Percentiles rank a stretch among this genome's conserved stretches.
Evolutionary conservation across 495 filamentous ascomycete species (phyloP).

Genomic region (Penicillium robsamsonii): DNA sequence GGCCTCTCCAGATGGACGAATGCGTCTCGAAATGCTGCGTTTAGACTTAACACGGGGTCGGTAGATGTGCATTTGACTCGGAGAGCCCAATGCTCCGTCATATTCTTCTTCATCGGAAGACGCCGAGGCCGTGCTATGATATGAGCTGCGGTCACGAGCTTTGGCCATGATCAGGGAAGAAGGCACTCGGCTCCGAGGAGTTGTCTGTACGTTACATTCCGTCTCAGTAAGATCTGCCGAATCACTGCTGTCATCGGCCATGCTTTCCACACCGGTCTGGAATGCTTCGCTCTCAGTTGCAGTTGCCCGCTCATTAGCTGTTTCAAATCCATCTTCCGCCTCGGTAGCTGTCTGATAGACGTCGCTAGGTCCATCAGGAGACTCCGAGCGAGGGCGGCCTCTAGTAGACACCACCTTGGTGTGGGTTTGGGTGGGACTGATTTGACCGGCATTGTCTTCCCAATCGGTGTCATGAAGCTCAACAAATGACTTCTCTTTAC

Average conservation of each 20-base stretch:
- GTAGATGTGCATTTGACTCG: constrained; percentile 59
- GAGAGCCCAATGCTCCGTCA: constrained; percentile 54
- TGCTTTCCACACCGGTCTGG: constrained; percentile 82
- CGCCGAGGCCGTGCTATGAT: constrained; percentile 85
- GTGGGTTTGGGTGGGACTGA: constrained; percentile 45
- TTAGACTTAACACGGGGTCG: constrained; percentile 68
- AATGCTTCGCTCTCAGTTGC: constrained; percentile 86
- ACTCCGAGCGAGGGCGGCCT: constrained; percentile 23
- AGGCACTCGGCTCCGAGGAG: constrained; percentile 41
- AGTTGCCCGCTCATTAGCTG: constrained; percentile 72
- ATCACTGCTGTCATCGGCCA: constrained; percentile 71
- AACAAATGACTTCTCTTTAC: constrained; percentile 73
- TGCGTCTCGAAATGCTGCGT: constrained; percentile 60
- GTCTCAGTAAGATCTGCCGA: constrained; percentile 82
- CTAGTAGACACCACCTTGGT: constrained; percentile 20
- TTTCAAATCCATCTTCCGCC: constrained; percentile 79
- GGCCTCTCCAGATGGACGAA: constrained; percentile 65
- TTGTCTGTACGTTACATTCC: constrained; percentile 57
- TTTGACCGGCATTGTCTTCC: constrained; percentile 70
- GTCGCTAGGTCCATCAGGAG: constrained; percentile 53
- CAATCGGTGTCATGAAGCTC: constrained; percentile 76
- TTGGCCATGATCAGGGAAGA: constrained; percentile 46
- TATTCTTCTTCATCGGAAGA: constrained; percentile 76
- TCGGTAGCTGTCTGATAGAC: constrained; percentile 85
- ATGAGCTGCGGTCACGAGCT: constrained; percentile 61